phyloP scores from a whole-genome alignment of 139 green algal species.

The Auxenochlorella pyrenoidosa region DNA sequence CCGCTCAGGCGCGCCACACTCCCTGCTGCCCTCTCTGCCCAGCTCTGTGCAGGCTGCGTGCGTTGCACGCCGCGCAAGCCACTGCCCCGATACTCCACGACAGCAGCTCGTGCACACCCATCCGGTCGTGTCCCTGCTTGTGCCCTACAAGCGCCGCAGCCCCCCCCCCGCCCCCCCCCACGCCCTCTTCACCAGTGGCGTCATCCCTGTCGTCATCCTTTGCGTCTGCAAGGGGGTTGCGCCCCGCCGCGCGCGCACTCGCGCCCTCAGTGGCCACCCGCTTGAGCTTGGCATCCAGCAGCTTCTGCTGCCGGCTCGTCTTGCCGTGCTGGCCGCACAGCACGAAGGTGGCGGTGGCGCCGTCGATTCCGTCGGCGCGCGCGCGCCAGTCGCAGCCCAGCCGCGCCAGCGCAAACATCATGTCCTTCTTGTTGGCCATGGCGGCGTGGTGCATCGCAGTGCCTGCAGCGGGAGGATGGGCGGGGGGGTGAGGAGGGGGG shows the following conservation, averaged over 20 bases:
- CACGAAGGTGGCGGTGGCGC: conserved; percentile 69
- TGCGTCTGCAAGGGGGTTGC: conserved; percentile 41
- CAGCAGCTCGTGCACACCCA: no score
- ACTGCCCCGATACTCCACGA: no score
- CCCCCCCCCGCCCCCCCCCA: background rate
- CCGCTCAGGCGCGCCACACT: background rate
- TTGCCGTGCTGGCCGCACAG: conserved; percentile 73
- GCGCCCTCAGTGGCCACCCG: conserved; percentile 56
- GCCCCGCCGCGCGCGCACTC: conserved; percentile 33
- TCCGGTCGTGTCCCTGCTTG: no score
- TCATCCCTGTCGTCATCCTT: conserved; percentile 35
- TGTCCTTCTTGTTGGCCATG: conserved; percentile 80
- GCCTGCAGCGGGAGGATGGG: conserved; percentile 33
- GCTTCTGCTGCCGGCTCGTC: conserved; percentile 64
- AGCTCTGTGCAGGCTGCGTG: no score
- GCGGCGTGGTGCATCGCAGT: conserved; percentile 77
- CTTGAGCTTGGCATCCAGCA: conserved; percentile 74
- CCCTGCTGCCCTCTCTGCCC: no score
- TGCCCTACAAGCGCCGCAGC: background rate
- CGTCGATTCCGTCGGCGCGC: conserved; percentile 69
- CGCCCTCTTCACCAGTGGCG: background rate
- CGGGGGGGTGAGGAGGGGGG: background rate
- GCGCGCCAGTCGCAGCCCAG: conserved; percentile 74
- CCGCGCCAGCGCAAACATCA: conserved; percentile 70
- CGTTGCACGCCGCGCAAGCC: no score